These are phyloP conservation scores for Bidens hawaiensis DNA, from an alignment of 140 eudicot species.

Conservation along the genomic window DNA sequence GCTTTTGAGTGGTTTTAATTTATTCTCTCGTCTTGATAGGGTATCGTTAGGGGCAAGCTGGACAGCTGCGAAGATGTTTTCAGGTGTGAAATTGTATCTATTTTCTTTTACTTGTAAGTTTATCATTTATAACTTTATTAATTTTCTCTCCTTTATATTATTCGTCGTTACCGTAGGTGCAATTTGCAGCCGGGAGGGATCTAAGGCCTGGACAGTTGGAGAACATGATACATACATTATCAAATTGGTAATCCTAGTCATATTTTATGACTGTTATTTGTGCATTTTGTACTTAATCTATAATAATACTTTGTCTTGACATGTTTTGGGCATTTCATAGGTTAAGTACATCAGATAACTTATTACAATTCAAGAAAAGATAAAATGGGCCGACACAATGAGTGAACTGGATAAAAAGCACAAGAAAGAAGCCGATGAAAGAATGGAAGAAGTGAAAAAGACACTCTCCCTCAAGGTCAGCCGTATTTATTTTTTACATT, in stretches of 20 bases:
- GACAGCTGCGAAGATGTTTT: slow-evolving; percentile 89
- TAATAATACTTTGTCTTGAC: slow-evolving; percentile 4
- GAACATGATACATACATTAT: slow-evolving; percentile 71
- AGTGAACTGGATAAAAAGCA: slow-evolving; percentile 78
- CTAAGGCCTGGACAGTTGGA: slow-evolving; percentile 91
- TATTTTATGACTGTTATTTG: not conserved
- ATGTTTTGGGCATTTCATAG: slow-evolving; percentile 30
- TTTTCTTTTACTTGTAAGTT: not conserved
- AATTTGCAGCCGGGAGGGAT: slow-evolving; percentile 99
- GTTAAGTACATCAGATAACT: slow-evolving; percentile 86
- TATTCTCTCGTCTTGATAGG: slow-evolving; percentile 39
- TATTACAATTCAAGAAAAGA: slow-evolving; percentile 85
- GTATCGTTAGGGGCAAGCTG: slow-evolving; percentile 94
- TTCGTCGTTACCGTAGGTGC: slow-evolving; percentile 47
- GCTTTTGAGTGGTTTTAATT: not conserved
- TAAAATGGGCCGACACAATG: slow-evolving; percentile 91
- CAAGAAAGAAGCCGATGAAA: slow-evolving; percentile 67
- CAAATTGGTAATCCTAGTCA: slow-evolving; percentile 50
- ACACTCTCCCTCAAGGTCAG: slow-evolving; percentile 83
- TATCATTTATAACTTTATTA: not conserved
- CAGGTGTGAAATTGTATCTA: slow-evolving; percentile 45
- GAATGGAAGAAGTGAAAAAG: slow-evolving; percentile 72
- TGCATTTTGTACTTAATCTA: not conserved
- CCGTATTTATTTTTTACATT: slow-evolving; percentile 8
- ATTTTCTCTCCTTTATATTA: not conserved